Conservation (phyloP, 2,329 filamentous ascomycete genomes). For the Colletotrichum viniferum region DNA sequence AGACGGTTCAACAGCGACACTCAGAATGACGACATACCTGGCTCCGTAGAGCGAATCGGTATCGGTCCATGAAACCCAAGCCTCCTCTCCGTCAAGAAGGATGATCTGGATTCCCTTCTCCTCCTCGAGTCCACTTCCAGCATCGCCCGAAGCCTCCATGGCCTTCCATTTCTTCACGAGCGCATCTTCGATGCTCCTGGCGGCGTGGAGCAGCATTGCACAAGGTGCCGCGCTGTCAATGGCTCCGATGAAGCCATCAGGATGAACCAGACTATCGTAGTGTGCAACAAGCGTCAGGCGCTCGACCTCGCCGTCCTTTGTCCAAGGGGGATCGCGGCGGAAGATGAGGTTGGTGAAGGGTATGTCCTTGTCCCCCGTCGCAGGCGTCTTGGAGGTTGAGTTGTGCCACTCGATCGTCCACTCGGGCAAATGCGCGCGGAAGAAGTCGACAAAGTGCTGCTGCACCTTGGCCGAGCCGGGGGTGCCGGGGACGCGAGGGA, state of each 20-base stretch:
- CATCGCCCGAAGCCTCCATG: conserved; percentile 66
- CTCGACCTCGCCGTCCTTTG: conserved; percentile 73
- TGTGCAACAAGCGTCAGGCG: conserved; percentile 89
- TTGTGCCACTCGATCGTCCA: conserved; percentile 90
- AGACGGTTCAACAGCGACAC: background rate
- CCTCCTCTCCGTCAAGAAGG: conserved; percentile 92
- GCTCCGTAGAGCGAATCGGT: conserved; percentile 89
- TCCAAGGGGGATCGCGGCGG: conserved; percentile 86
- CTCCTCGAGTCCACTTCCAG: conserved; percentile 65
- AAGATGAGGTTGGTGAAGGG: conserved; percentile 90
- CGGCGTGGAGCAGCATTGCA: conserved; percentile 89
- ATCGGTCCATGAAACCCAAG: conserved; percentile 80
- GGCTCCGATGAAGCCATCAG: conserved; percentile 88
- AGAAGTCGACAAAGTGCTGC: conserved; percentile 85
- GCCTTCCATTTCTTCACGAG: conserved; percentile 82
- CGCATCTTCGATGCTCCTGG: conserved; percentile 78
- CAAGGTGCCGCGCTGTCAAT: conserved; percentile 94
- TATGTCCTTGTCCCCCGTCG: conserved; percentile 70
- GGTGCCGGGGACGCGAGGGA: conserved; percentile 87
- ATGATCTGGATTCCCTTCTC: conserved; percentile 87
- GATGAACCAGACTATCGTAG: conserved; percentile 84
- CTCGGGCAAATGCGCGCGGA: conserved; percentile 71
- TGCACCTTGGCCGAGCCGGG: conserved; percentile 75
- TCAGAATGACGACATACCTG: conserved; percentile 53
- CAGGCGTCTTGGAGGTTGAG: conserved; percentile 83